A percentile compares a stretch with the other conserved stretches of the same genome.
Conservation (phyloP, 2,329 filamentous ascomycete genomes). For the Claviceps humidiphila region DNA sequence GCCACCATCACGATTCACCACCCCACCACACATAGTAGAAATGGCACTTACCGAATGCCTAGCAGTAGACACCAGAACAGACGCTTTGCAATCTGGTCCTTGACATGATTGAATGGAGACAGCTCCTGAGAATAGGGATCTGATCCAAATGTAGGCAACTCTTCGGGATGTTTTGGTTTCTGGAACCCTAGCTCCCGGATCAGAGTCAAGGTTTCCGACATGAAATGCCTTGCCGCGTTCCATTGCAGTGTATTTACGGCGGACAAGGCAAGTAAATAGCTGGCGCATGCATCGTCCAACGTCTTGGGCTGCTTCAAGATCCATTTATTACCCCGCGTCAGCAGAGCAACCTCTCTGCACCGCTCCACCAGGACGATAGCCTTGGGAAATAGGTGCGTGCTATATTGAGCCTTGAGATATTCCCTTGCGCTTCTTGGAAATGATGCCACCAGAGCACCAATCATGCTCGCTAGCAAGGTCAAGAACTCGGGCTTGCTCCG, state of each 20-base stretch:
- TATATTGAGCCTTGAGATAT: slow-evolving; percentile 53
- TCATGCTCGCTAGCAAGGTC: slow-evolving; percentile 61
- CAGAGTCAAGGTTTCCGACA: slow-evolving; percentile 59
- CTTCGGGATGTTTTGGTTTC: slow-evolving; percentile 34
- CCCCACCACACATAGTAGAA: background rate
- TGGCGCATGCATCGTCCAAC: slow-evolving; percentile 50
- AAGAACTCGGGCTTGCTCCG: slow-evolving; percentile 53
- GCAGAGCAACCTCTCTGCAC: slow-evolving; percentile 55
- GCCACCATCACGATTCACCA: too few species aligned
- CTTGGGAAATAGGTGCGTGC: slow-evolving; percentile 52
- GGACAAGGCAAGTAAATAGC: slow-evolving; percentile 59
- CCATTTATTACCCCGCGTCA: slow-evolving; percentile 48
- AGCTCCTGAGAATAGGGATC: slow-evolving; percentile 25
- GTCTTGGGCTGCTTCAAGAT: slow-evolving; percentile 33
- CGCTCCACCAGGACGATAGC: slow-evolving; percentile 57
- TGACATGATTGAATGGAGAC: slow-evolving; percentile 51
- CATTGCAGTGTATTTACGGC: slow-evolving; percentile 56
- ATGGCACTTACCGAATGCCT: slow-evolving; percentile 43
- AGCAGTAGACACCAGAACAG: slow-evolving; percentile 80
- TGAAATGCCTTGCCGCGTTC: slow-evolving; percentile 54
- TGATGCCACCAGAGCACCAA: slow-evolving; percentile 58
- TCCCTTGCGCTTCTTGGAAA: slow-evolving; percentile 60
- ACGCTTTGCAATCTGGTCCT: slow-evolving; percentile 59
- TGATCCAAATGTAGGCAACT: slow-evolving; percentile 26
- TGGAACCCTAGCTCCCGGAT: slow-evolving; percentile 54